phyloP scores from a whole-genome alignment of 179 eudicot genomes.

The Gypsophila paniculata region DNA sequence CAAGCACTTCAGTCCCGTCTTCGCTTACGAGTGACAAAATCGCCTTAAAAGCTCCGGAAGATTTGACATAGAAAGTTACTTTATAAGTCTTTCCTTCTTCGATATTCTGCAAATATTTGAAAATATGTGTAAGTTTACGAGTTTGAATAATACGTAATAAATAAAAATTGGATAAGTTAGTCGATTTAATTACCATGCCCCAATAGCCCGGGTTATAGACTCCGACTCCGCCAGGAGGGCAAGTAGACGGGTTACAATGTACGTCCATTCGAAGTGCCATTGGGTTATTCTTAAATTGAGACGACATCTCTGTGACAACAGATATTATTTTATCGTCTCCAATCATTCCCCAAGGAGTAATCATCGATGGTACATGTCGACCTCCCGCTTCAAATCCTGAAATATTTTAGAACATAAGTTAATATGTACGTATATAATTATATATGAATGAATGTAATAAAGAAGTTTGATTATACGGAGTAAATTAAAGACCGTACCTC shows the following conservation, averaged over 20 bases:
- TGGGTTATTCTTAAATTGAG: slow-evolving; percentile 28
- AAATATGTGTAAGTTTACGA: too few relatives aligned
- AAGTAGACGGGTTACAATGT: slow-evolving; percentile 29
- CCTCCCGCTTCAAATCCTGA: slow-evolving; percentile 46
- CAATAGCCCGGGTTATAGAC: slow-evolving; percentile 42
- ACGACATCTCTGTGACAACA: slow-evolving; percentile 31
- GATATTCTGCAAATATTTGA: slow-evolving; percentile 28
- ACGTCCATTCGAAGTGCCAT: slow-evolving; percentile 41
- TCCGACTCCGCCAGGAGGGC: slow-evolving; percentile 46
- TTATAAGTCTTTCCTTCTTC: slow-evolving; percentile 34
- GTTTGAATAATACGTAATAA: too few relatives aligned
- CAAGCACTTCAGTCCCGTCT: slow-evolving; percentile 30
- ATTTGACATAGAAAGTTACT: slow-evolving; percentile 24
- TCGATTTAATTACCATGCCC: slow-evolving; percentile 31
- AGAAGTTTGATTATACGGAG: too few relatives aligned
- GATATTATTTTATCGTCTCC: slow-evolving; percentile 29
- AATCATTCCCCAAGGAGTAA: slow-evolving; percentile 38
- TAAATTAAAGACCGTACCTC: slow-evolving; percentile 23
- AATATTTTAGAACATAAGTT: too few relatives aligned
- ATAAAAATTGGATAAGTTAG: too few relatives aligned
- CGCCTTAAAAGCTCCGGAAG: slow-evolving; percentile 24
- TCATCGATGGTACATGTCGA: slow-evolving; percentile 27
- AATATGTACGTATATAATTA: too few relatives aligned
- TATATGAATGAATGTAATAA: too few relatives aligned
- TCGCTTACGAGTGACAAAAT: slow-evolving; percentile 27